Evolutionary conservation across 306 rosid species (phyloP), one percentile per base, ranked within the genome.

Genomic region (Rosa lucieae): DNA sequence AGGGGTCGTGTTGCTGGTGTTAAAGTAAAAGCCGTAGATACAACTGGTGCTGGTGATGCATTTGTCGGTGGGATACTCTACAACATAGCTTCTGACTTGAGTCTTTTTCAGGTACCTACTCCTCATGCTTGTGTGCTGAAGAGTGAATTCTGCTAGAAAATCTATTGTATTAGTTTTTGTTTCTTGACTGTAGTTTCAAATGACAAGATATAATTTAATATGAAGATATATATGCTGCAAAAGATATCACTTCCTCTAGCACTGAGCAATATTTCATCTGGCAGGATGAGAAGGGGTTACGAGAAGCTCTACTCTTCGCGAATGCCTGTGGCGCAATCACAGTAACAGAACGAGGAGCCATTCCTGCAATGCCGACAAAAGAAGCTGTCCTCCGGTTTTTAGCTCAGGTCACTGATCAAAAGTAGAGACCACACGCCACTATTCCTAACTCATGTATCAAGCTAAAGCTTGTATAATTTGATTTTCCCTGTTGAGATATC

Each of bases 31-130:
- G 74, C 97, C 5, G 85, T 91, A 5, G 99, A 96, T 88, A 96
- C 99, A 74, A 96, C 98, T 0, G 99, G 99, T 44, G 99, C 99
- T 5, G 99, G 99, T 1, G 99, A 96, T 83, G 89, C 99, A 44
- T 96, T 96, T 73, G 99, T 96, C 46, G 81, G 98, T 77, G 99
- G 98, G 82, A 37, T 93, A 75, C 80, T 96, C 40, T 72, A 80
- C 83, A 79, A 86, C 82, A 23, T 96, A 65, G 98, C 94, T 78
- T 88, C 94, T 58, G 91, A 96, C 75, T 83, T 17, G 43, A 84
- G 67, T 63, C 79, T 90, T 68, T 48, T 90, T 35, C 74, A 90
- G 98, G 98, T 93, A 84, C 37, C 46, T 53, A 40, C 18, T 18
- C 44, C 35, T 73, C 48, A 55, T 53, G 58, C 66, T 35, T 73